These are phyloP conservation scores for Zygosaccharomyces sapae DNA, from an alignment of 1,139 yeast species.

Conservation along the genomic window DNA sequence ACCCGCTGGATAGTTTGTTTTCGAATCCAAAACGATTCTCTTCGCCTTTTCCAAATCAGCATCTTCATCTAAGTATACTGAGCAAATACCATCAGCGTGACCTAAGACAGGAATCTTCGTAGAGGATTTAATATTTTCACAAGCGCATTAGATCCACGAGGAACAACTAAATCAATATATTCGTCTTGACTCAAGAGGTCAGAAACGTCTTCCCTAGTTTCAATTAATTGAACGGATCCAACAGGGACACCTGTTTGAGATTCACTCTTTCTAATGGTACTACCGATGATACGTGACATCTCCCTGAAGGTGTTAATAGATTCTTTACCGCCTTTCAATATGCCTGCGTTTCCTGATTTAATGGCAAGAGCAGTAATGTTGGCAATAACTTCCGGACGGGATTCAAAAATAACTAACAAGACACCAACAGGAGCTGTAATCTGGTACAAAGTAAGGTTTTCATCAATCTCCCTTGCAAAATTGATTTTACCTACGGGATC, in stretches of 20 bases:
- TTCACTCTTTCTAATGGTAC: constrained; percentile 45
- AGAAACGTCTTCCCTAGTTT: constrained; percentile 84
- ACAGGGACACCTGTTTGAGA: constrained; percentile 65
- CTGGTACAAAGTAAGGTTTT: constrained; percentile 73
- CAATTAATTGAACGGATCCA: constrained; percentile 78
- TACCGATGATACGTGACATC: constrained; percentile 68
- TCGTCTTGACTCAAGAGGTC: constrained; percentile 79
- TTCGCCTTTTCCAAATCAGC: constrained; percentile 76
- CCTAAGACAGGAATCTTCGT: constrained; percentile 97
- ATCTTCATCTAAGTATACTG: constrained; percentile 71
- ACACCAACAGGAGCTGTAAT: constrained; percentile 95
- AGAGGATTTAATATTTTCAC: constrained; percentile 75
- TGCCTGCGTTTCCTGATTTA: constrained; percentile 94
- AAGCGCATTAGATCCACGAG: constrained; percentile 90
- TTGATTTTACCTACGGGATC: constrained; percentile 90
- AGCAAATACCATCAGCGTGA: constrained; percentile 97
- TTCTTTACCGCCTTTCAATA: constrained; percentile 96
- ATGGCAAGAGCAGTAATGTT: constrained; percentile 93
- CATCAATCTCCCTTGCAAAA: constrained; percentile 79
- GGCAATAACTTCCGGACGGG: constrained; percentile 98
- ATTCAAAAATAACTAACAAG: constrained; percentile 84
- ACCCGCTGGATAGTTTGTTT: constrained; percentile 96
- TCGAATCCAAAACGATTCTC: constrained; percentile 74
- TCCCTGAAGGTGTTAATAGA: constrained; percentile 77
- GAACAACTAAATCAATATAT: constrained; percentile 91